Evolutionary conservation across 192 early-diverging fungal species (phyloP).

Genomic region (Chytriomyces sp.): DNA sequence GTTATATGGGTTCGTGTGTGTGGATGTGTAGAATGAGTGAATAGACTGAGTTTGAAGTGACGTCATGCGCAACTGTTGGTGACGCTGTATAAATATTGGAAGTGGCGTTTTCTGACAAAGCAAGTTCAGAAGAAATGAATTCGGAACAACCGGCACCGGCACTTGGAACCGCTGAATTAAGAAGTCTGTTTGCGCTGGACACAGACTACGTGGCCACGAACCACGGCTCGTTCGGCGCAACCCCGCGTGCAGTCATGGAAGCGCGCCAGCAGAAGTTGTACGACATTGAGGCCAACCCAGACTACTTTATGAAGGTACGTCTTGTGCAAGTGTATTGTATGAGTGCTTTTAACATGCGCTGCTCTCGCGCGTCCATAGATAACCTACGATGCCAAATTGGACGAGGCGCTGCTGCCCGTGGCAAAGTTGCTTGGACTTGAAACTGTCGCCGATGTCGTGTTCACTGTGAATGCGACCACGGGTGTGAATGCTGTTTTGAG

Average conservation of each 20-base stretch:
- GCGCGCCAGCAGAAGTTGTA: constrained; percentile 30
- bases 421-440: constrained; percentile 56
- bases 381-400: constrained; percentile 40
- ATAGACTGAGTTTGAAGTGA: too few relatives aligned
- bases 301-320: constrained; percentile 51
- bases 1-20: too few relatives aligned
- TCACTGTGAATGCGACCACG: constrained; percentile 62
- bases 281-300: constrained; percentile 49
- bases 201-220: constrained; percentile 59
- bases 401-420: constrained; percentile 41
- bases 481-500: constrained; percentile 59
- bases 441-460: constrained; percentile 55
- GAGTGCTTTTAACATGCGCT: too few relatives aligned
- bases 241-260: constrained; percentile 35
- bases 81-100: too few relatives aligned
- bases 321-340: too few relatives aligned
- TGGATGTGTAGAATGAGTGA: too few relatives aligned
- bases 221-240: constrained; percentile 68
- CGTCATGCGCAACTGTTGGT: too few relatives aligned
- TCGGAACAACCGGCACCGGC: neutral
- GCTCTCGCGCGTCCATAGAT: neutral
- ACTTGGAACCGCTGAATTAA: neutral
- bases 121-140: too few relatives aligned
- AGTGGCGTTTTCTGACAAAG: too few relatives aligned
- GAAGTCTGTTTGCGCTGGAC: constrained; percentile 52